phyloP scores from a whole-genome alignment of 2,329 filamentous ascomycete species.

The Talaromyces sp. region DNA sequence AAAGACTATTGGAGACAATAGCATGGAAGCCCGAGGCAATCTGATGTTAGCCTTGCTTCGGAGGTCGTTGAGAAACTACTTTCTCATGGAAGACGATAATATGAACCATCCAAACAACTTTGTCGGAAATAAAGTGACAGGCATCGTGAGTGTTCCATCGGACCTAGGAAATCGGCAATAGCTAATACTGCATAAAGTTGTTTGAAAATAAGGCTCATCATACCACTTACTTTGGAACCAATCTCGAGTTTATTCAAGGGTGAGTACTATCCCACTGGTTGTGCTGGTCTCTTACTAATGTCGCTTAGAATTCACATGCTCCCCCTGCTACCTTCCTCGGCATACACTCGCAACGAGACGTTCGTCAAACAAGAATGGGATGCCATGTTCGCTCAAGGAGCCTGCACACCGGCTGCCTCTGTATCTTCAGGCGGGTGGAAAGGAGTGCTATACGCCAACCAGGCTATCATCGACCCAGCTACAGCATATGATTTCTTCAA shows the following conservation, averaged over 20 bases:
- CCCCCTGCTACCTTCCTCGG: constrained; percentile 65
- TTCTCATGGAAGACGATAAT: constrained; percentile 71
- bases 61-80: constrained; percentile 73
- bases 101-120: constrained; percentile 69
- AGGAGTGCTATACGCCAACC: constrained; percentile 77
- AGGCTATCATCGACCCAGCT: constrained; percentile 69
- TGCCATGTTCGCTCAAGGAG: constrained; percentile 66
- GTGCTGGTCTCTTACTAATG: constrained; percentile 19
- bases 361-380: constrained; percentile 85
- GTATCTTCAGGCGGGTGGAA: constrained; percentile 72
- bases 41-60: constrained; percentile 77
- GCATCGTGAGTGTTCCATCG: constrained; percentile 45
- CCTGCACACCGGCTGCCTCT: constrained; percentile 53
- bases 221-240: constrained; percentile 78
- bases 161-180: background rate
- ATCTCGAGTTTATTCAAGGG: constrained; percentile 67
- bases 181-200: constrained; percentile 39
- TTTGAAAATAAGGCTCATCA: constrained; percentile 97
- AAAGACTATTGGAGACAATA: constrained; percentile 65
- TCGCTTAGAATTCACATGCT: constrained; percentile 74
- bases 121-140: constrained; percentile 68
- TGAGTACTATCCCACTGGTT: constrained; percentile 22
- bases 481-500: constrained; percentile 73
- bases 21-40: constrained; percentile 78
- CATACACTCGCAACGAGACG: constrained; percentile 60